Base-by-base conservation (phyloP, 2,329 filamentous ascomycete species). In the Sarocladium oryzae region DNA sequence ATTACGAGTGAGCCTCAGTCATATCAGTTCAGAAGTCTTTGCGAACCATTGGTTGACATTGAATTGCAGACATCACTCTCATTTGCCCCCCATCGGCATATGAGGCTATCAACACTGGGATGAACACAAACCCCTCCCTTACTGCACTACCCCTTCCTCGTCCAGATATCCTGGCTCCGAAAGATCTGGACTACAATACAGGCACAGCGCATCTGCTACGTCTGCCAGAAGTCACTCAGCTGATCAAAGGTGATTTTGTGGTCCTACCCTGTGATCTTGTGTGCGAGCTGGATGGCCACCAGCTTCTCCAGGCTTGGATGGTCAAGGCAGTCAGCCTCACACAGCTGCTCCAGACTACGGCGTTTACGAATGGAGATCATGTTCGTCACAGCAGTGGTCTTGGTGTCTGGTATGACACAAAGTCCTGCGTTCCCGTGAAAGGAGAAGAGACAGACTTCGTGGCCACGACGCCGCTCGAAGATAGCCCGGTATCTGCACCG, bases 371-470 rank as follows among this genome's bases (percentile, higher is more conserved):
- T 7, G 68, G 64, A 2, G 59, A 64, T 13, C 64, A 65, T 38
- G 63, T 63, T 49, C 61, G 63, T 23, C 76, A 81, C 55, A 86
- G 86, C 67, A 90, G 91, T 37, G 93, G 89, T 1, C 73, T 97
- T 33, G 86, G 87, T 5, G 87, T 99, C 1, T 97, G 88, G 84
- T 97, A 96, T 66, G 82, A 92, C 61, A 95, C 90, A 2, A 89
- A 89, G 63, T 69, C 72, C 2, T 85, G 86, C 55, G 83, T 82
- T 5, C 82, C 83, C 32, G 79, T 92, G 55, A 97, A 96, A 70
- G 86, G 86, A 41, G 89, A 96, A 66, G 90, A 96, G 66, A 93
- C 89, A 2, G 92, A 97, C 63, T 96, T 96, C 64, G 80, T 96
- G 60, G 88, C 86, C 8, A 89, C 88, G 1, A 79, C 86, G 0